A percentile compares a stretch with the other conserved stretches of the same genome.
These are phyloP conservation scores for Plasmodium berghei DNA, from an alignment of 169 alveolate genomes.

Conservation along the genomic window DNA sequence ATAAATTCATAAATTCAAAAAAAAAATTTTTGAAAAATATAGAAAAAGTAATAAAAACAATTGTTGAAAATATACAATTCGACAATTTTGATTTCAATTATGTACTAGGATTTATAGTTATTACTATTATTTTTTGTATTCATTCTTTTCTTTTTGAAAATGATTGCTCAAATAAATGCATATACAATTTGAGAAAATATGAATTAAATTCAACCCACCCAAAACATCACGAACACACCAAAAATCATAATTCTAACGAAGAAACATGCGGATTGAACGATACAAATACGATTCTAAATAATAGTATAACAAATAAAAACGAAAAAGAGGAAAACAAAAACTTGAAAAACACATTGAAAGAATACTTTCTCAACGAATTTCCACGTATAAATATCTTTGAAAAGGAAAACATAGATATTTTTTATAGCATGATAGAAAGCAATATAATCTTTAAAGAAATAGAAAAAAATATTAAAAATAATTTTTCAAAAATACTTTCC, in stretches of 20 bases:
- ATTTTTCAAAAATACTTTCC: conserved; percentile 20
- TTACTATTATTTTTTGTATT: conserved; percentile 56
- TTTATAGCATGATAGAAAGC: conserved; percentile 20
- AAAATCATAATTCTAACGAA: background rate
- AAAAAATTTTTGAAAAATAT: conserved; percentile 52
- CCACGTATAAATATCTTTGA: background rate
- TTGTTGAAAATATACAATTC: conserved; percentile 57
- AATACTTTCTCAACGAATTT: conserved; percentile 16
- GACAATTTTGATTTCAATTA: conserved; percentile 44
- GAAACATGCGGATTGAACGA: background rate
- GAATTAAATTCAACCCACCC: background rate
- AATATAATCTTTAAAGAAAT: conserved; percentile 36
- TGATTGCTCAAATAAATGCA: conserved; percentile 36
- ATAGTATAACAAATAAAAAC: background rate
- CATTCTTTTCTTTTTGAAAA: conserved; percentile 50
- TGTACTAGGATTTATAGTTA: conserved; percentile 24
- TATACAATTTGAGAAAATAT: conserved; percentile 13
- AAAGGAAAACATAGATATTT: conserved; percentile 13
- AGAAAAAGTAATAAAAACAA: conserved; percentile 72
- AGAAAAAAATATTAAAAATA: conserved; percentile 59
- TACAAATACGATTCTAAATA: background rate
- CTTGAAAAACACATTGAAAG: background rate
- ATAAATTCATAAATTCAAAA: conserved; percentile 40
- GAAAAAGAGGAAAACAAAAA: conserved; percentile 3
- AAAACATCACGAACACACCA: background rate